Percentiles rank a stretch among this genome's conserved stretches.
Evolutionary conservation across 164 flowering plant genomes (phyloP).

Genomic region (Tetracentron sinense): DNA sequence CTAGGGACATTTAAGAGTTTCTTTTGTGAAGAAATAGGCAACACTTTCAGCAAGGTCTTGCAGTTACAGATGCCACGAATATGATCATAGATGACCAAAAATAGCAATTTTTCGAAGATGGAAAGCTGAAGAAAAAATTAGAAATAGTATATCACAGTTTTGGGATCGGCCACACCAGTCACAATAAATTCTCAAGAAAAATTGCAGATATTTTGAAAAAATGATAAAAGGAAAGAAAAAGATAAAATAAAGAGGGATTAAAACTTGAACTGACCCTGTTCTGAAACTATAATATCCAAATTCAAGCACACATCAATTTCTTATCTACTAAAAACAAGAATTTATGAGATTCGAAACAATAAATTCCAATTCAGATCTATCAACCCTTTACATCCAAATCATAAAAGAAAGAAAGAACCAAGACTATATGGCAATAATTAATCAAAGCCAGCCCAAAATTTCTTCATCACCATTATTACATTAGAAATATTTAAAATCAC

Average conservation of each 20-base stretch:
- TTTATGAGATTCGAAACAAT: neutral
- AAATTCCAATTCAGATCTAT: slow-evolving; percentile 11
- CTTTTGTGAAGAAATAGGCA: neutral
- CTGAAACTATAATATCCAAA: neutral
- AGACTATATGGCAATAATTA: neutral
- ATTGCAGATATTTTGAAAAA: neutral
- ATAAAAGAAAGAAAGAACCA: neutral
- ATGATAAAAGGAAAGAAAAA: neutral
- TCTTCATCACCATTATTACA: neutral
- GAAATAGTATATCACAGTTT: neutral
- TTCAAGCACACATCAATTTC: neutral
- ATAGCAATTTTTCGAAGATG: too few species aligned
- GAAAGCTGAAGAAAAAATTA: neutral
- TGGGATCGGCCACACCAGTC: neutral
- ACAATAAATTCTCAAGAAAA: neutral
- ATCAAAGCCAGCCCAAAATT: neutral
- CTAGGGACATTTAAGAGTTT: neutral
- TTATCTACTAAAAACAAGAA: neutral
- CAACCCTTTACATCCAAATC: neutral
- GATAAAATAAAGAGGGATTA: too few species aligned
- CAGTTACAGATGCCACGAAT: neutral
- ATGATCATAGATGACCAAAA: neutral
- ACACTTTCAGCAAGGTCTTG: neutral
- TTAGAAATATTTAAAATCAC: neutral
- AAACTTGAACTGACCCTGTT: neutral